Evolutionary conservation across 2,329 filamentous ascomycete genomes (phyloP), one percentile per base, ranked within the genome.

Genomic region (Aspergillus sp.): DNA sequence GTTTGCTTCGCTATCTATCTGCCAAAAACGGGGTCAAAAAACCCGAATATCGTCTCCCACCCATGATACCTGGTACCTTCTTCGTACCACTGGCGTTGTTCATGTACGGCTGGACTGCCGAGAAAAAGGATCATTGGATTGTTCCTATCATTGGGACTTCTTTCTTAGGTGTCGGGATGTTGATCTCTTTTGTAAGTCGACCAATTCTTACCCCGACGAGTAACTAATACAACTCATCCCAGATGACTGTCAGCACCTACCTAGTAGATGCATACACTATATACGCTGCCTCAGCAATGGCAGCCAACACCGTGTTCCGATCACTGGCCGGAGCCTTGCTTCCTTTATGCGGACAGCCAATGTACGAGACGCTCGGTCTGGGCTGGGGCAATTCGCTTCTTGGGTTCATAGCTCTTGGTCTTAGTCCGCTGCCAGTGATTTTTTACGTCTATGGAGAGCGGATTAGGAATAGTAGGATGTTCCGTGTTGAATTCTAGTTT

Each of bases 41-140:
- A 0, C 77, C 79, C 0, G 79, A 83, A 50, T 75, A 72, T 47
- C 74, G 79, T n/a, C 65, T 81, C 1, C 76, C 77, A 0, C 61
- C 79, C 28, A 72, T 75, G 58, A 58, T 81, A 9, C 64, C 70
- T 0, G 74, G 72, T 1, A 71, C 71, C 0, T 37, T 78, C 1
- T 39, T 78, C 2, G 64, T 74, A 0, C 73, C 74, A 0, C 48
- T 68, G 4, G 68, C 70, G 4, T 59, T 77, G 6, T 66, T 74
- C 33, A 65, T 68, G 57, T 77, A 76, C 46, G 74, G 73, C 12
- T 76, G 72, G 72, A 59, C 63, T 10, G 71, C 73, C 0, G 61
- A 74, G 39, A 55, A 56, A 1, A 50, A 60, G 10, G 44, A 66
- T 1, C 69, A 73, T 42, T 73, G 73, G 63, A 67, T 72, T 35